Evolutionary conservation across 106 monocot species (phyloP), one percentile per base, ranked within the genome.

Genomic region (Acanthochlamys bracteata): DNA sequence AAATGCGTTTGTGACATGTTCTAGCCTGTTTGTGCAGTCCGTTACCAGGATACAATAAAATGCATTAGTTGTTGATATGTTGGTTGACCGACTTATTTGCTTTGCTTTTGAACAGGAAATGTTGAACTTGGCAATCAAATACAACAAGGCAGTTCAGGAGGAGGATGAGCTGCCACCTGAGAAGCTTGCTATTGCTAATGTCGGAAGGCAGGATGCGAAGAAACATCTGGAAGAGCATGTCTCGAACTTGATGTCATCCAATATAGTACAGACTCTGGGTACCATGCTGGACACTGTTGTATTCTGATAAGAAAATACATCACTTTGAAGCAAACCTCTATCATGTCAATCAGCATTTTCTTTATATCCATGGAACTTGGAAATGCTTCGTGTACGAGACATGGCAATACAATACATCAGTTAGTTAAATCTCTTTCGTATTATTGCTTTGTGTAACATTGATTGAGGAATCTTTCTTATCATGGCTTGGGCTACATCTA

Each of bases 191-290:
- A 83, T 83, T 33, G 86, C 79, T 0, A 87, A 87, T 43, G 86
- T 87, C 0, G 83, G 86, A 0, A 63, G 83, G 65, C 79, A 79
- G 52, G 83, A 87, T 22, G 86, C 83, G 3, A 89, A 89, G 69
- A 89, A 89, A 61, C 88, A 89, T 54, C 69, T 89, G 13, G 84
- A 89, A 63, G 88, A 89, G 69, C 88, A 89, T 39, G 84, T 84
- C 16, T 81, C 84, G 7, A 83, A 84, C 53, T 68, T 89, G 43
- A 89, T 89, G 88, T 89, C 88, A 6, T 81, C 88, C 1, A 89
- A 89, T 63, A 89, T 84, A 51, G 76, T 89, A 17, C 84, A 84
- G 67, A 87, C 83, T 20, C 66, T 87, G 6, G 83, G 82, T 2
- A 83, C 86, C 41, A 83, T 83, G 86, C 75, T 83, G 4, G 76